phyloP scores from a whole-genome alignment of 2,329 filamentous ascomycete species.

The Cyphellophora europaea region DNA sequence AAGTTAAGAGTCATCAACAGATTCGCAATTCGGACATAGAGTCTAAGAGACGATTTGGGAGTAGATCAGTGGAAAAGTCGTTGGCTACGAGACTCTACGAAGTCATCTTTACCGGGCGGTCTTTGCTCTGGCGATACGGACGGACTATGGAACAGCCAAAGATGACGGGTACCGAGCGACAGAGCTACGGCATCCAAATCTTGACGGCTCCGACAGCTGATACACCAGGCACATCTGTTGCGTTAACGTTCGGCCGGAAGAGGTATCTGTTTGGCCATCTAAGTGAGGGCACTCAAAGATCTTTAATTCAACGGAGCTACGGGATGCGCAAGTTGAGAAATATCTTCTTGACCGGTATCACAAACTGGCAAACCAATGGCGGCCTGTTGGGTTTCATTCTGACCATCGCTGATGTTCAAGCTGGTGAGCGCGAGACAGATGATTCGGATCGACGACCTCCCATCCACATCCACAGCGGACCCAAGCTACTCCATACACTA shows the following conservation, averaged over 20 bases:
- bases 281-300: slow-evolving; percentile 76
- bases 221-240: slow-evolving; percentile 67
- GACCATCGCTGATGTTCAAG: slow-evolving; percentile 62
- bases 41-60: too few relatives aligned
- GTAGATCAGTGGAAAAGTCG: too few relatives aligned
- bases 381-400: slow-evolving; percentile 79
- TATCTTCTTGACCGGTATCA: slow-evolving; percentile 71
- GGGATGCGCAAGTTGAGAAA: slow-evolving; percentile 59
- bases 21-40: too few relatives aligned
- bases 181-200: slow-evolving; percentile 60
- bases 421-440: slow-evolving; percentile 21
- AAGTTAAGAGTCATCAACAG: too few relatives aligned
- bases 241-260: slow-evolving; percentile 71
- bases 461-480: slow-evolving; percentile 52
- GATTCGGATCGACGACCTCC: slow-evolving; percentile 10
- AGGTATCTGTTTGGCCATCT: slow-evolving; percentile 80
- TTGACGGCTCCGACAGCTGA: slow-evolving; percentile 78
- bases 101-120: not conserved
- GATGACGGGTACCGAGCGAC: not conserved
- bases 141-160: not conserved
- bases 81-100: not conserved
- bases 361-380: slow-evolving; percentile 67
- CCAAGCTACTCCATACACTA: slow-evolving; percentile 69
- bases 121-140: not conserved
- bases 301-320: slow-evolving; percentile 58